Percentiles rank a stretch among this genome's conserved stretches.
Conservation (phyloP, 768 basidiomycete species). For the Suillus brevipes region DNA sequence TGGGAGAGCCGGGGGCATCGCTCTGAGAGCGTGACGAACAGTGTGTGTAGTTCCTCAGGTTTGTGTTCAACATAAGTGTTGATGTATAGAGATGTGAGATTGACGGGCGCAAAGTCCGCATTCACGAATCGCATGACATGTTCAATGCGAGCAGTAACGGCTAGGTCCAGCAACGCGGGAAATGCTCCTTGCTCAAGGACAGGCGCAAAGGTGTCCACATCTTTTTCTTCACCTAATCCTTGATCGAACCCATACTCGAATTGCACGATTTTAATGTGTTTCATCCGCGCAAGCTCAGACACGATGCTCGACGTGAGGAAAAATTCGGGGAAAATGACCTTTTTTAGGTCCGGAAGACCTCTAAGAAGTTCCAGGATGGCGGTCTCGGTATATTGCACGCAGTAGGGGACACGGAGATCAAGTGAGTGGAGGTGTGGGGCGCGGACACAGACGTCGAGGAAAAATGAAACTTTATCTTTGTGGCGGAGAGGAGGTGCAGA, state of each 20-base stretch:
- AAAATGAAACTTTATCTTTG: slow-evolving; percentile 22
- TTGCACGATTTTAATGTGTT: slow-evolving; percentile 47
- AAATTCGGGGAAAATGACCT: slow-evolving; percentile 52
- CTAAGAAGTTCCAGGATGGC: slow-evolving; percentile 41
- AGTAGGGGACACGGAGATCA: slow-evolving; percentile 44
- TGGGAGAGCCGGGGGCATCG: slow-evolving; percentile 48
- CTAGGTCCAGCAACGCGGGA: slow-evolving; percentile 53
- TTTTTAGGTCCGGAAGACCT: slow-evolving; percentile 45
- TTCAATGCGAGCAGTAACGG: slow-evolving; percentile 44
- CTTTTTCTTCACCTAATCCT: slow-evolving; percentile 45
- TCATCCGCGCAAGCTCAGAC: slow-evolving; percentile 46
- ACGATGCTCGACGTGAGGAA: slow-evolving; percentile 47
- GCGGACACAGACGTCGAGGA: slow-evolving; percentile 43
- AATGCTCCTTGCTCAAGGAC: slow-evolving; percentile 49
- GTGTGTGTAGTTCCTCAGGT: slow-evolving; percentile 40
- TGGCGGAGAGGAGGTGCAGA: slow-evolving; percentile 24
- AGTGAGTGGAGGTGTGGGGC: slow-evolving; percentile 52
- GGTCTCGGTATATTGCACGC: slow-evolving; percentile 42
- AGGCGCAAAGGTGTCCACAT: slow-evolving; percentile 47
- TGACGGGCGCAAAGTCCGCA: slow-evolving; percentile 44
- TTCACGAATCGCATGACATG: slow-evolving; percentile 48
- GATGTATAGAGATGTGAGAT: slow-evolving; percentile 52
- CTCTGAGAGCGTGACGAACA: slow-evolving; percentile 47
- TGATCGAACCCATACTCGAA: slow-evolving; percentile 52
- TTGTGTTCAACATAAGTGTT: slow-evolving; percentile 48